Percentiles rank a stretch among this genome's conserved stretches.
These are phyloP conservation scores for Wickerhamomyces tratensis DNA, from an alignment of 805 yeast genomes.

Conservation along the genomic window DNA sequence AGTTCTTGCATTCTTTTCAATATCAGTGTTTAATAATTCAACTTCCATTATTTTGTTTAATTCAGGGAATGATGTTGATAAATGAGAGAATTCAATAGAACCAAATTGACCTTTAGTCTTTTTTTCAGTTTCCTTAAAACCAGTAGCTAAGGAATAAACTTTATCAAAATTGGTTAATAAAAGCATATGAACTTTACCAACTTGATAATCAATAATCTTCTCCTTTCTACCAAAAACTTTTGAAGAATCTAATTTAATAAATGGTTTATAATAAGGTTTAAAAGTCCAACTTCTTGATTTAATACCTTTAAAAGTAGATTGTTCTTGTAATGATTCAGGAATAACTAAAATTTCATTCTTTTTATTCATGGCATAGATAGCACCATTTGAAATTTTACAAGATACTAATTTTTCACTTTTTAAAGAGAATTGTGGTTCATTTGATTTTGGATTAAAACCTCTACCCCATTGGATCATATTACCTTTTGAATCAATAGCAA, in stretches of 20 bases:
- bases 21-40: slow-evolving; percentile 42
- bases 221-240: slow-evolving; percentile 30
- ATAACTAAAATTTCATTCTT: slow-evolving; percentile 24
- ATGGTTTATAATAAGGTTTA: slow-evolving; percentile 3
- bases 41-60: slow-evolving; percentile 44
- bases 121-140: slow-evolving; percentile 23
- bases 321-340: slow-evolving; percentile 17
- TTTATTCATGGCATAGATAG: slow-evolving; percentile 35
- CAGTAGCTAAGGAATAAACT: slow-evolving; percentile 56
- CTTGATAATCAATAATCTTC: slow-evolving; percentile 34
- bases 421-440: slow-evolving; percentile 27
- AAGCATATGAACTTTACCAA: slow-evolving; percentile 67
- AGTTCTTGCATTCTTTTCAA: slow-evolving; percentile 8
- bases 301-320: slow-evolving; percentile 4
- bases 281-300: slow-evolving; percentile 7
- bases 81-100: slow-evolving; percentile 61
- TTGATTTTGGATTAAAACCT: slow-evolving; percentile 22
- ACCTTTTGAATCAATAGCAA: slow-evolving; percentile 60
- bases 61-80: slow-evolving; percentile 38
- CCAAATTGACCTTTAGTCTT: slow-evolving; percentile 77
- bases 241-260: slow-evolving; percentile 2
- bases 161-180: slow-evolving; percentile 49
- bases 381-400: slow-evolving; percentile 44
- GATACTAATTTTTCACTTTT: slow-evolving; percentile 35
- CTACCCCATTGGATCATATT: slow-evolving; percentile 67